Evolutionary conservation across 2,329 filamentous ascomycete genomes (phyloP).

Genomic region (Calonectria multiphialidica): DNA sequence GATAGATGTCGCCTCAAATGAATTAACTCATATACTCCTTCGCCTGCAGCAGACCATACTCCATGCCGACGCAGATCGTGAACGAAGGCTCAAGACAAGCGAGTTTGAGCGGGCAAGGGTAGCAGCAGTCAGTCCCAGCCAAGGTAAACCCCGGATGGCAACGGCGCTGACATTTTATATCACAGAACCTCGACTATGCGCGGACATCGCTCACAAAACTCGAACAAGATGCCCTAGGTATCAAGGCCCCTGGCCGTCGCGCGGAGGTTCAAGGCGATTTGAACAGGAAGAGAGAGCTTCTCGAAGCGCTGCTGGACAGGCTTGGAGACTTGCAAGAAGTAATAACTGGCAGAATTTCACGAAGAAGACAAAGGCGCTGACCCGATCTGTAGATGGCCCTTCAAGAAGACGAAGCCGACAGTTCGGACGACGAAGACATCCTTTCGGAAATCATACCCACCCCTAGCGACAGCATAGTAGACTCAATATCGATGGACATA

Average conservation of each 20-base stretch:
- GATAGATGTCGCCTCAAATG: constrained; percentile 49
- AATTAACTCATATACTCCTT: constrained; percentile 74
- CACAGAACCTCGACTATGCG: constrained; percentile 79
- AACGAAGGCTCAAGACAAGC: constrained; percentile 68
- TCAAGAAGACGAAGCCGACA: constrained; percentile 51
- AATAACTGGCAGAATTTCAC: neutral
- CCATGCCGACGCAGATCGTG: constrained; percentile 69
- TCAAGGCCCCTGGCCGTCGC: constrained; percentile 69
- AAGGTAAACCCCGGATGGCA: neutral
- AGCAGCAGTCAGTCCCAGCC: constrained; percentile 55
- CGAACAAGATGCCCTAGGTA: constrained; percentile 74
- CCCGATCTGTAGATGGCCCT: constrained; percentile 45
- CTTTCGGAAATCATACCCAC: constrained; percentile 67
- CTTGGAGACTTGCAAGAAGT: constrained; percentile 77
- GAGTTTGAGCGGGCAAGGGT: constrained; percentile 71
- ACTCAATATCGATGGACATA: constrained; percentile 51
- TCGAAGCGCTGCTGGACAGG: constrained; percentile 75
- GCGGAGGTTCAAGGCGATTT: constrained; percentile 74
- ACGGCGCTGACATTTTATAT: constrained; percentile 12
- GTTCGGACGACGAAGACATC: constrained; percentile 69
- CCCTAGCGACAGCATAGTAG: constrained; percentile 63
- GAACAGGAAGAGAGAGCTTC: constrained; percentile 71
- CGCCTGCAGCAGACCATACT: constrained; percentile 76
- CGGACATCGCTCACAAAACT: constrained; percentile 76
- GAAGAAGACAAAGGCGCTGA: constrained; percentile 20